Evolutionary conservation across 352 stramenopile species (phyloP).

Genomic region (Peronospora tabacina): DNA sequence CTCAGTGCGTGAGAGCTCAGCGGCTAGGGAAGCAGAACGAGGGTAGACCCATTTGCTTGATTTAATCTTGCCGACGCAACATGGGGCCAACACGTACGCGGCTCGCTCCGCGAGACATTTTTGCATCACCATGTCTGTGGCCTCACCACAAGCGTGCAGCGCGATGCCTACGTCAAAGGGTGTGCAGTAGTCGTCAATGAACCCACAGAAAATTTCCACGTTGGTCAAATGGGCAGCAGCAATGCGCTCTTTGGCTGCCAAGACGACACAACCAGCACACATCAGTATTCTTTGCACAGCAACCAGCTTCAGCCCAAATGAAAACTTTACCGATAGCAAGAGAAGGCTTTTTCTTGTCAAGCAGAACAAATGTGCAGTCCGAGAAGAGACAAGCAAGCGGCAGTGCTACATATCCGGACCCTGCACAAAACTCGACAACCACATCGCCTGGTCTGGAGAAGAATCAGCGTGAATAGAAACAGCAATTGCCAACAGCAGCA

Average conservation of each 20-base stretch:
- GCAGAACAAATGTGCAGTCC: constrained; percentile 63
- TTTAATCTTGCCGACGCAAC: constrained; percentile 80
- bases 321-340: constrained; percentile 53
- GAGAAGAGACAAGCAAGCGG: constrained; percentile 68
- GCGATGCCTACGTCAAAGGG: constrained; percentile 75
- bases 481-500: background rate
- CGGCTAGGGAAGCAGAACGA: constrained; percentile 39
- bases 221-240: constrained; percentile 49
- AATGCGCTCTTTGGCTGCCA: constrained; percentile 54
- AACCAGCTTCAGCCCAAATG: background rate
- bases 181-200: constrained; percentile 58
- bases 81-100: constrained; percentile 70
- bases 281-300: background rate
- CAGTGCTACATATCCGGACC: constrained; percentile 67
- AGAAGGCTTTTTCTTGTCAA: constrained; percentile 74
- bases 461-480: background rate
- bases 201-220: constrained; percentile 67
- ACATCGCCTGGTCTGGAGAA: constrained; percentile 48
- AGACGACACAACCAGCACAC: background rate
- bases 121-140: constrained; percentile 76
- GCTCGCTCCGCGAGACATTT: constrained; percentile 53
- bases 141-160: constrained; percentile 72
- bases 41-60: constrained; percentile 52
- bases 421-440: constrained; percentile 78
- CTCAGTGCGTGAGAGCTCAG: constrained; percentile 44